Evolutionary conservation across 2,329 filamentous ascomycete genomes (phyloP), one percentile per base, ranked within the genome.

Genomic region (Aspergillus uvarum): DNA sequence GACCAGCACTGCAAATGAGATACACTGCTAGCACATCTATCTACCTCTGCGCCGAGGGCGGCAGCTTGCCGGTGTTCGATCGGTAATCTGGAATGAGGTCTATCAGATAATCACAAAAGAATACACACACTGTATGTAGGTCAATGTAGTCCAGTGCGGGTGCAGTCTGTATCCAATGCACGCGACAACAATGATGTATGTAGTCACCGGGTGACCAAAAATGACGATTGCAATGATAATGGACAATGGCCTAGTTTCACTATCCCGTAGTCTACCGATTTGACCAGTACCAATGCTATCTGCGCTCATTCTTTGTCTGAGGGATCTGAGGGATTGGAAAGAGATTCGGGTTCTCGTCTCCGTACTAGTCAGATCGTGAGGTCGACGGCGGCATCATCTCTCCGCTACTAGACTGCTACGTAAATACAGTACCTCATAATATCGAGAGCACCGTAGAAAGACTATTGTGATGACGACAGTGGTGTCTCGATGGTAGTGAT

Each of bases 11-110:
- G n/a, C 48, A 32, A 26, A 51, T 55, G 59, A 56, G 54, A 58
- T 19, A 63, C 54, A 54, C 60, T n/a, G n/a, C n/a, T n/a, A 63
- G 56, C 58, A 8, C 24, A 7, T 26, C 24, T 26, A 26, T 26
- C 24, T 26, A 26, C 7, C 26, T 29, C 8, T 29, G 26, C 26
- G 26, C 26, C 26, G 26, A 29, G 26, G 26, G 26, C 26, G 26
- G 26, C 26, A 29, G 26, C 26, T 29, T 29, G 26, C 26, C 26
- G 8, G 8, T 44, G 12, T 19, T 44, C 32, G 32, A 35, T 35
- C 32, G 8, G 12, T 7, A 19, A n/a, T 44, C 38, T 44, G 14
- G 38, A 44, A 44, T n/a, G 16, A 44, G 51, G 31, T 51, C 22
- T 44, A 29, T 32, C n/a, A 19, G 16, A 44, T 44, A n/a, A 44